phyloP scores from a whole-genome alignment of 2,329 filamentous ascomycete species.

The Fusarium camptoceras region DNA sequence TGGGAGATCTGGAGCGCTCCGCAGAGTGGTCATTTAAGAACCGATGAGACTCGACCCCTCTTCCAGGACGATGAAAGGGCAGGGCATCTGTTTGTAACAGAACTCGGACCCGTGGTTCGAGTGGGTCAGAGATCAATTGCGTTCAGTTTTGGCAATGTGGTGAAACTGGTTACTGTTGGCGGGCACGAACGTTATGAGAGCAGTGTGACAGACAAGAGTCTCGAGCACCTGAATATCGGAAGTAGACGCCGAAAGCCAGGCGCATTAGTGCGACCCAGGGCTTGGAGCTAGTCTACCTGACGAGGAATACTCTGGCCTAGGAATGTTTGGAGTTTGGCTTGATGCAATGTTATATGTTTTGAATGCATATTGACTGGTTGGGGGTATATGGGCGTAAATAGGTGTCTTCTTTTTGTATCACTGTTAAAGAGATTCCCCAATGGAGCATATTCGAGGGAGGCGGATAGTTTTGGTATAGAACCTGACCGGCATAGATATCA shows the following conservation, averaged over 20 bases:
- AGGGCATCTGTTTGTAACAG: conserved; percentile 71
- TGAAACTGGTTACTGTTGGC: conserved; percentile 76
- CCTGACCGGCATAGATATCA: conserved; percentile 21
- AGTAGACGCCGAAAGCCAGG: conserved; percentile 55
- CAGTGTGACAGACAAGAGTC: conserved; percentile 46
- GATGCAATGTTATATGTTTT: conserved; percentile 1
- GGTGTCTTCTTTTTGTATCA: conserved; percentile 22
- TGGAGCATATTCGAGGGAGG: conserved; percentile 7
- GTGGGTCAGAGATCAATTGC: conserved; percentile 75
- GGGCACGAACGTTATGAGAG: conserved; percentile 72
- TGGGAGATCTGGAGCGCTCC: conserved; percentile 69
- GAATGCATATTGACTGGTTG: conserved; percentile 16
- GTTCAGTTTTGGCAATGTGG: conserved; percentile 76
- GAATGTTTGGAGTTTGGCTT: conserved; percentile 11
- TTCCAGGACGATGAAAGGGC: conserved; percentile 55
- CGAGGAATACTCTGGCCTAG: background rate
- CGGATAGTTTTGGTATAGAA: conserved; percentile 12
- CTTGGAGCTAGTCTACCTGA: conserved; percentile 37
- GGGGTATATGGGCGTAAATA: conserved; percentile 41
- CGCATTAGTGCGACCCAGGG: conserved; percentile 35
- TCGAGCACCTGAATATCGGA: conserved; percentile 51
- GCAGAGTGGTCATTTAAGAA: conserved; percentile 57
- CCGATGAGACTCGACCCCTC: conserved; percentile 60
- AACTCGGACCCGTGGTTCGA: conserved; percentile 71
- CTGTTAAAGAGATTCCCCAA: background rate